These are phyloP conservation scores for Boletus huronensis DNA, from an alignment of 768 basidiomycete genomes.

Conservation along the genomic window DNA sequence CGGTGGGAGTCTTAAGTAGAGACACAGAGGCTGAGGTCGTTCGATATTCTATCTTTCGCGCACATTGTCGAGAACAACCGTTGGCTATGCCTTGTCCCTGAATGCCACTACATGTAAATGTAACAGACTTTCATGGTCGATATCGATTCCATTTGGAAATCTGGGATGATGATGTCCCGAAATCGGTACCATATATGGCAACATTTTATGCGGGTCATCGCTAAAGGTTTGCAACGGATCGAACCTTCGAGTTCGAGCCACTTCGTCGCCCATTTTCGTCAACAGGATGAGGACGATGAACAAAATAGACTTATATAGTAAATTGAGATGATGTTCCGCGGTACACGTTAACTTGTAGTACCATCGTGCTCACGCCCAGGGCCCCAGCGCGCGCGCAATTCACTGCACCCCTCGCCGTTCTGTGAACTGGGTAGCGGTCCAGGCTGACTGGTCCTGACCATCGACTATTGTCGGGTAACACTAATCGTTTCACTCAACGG, in stretches of 20 bases:
- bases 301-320: background rate
- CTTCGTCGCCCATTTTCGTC: background rate
- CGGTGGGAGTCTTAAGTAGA: background rate
- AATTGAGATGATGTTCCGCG: background rate
- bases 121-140: too few species aligned
- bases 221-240: too few species aligned
- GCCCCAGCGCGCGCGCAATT: too few species aligned
- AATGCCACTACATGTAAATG: too few species aligned
- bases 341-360: too few species aligned
- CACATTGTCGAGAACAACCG: background rate
- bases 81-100: background rate
- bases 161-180: slow-evolving; percentile 6
- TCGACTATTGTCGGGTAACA: too few species aligned
- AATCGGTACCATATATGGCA: background rate
- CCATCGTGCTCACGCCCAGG: background rate
- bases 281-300: slow-evolving; percentile 7
- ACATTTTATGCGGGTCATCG: too few species aligned
- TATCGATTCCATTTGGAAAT: background rate
- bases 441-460: too few species aligned
- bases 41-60: background rate
- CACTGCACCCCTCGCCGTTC: too few species aligned
- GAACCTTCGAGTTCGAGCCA: too few species aligned
- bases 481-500: too few species aligned
- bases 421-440: too few species aligned
- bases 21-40: background rate